These are phyloP conservation scores for Trypanosomatidae sp. DNA, from an alignment of 208 protist genomes.

Conservation along the genomic window DNA sequence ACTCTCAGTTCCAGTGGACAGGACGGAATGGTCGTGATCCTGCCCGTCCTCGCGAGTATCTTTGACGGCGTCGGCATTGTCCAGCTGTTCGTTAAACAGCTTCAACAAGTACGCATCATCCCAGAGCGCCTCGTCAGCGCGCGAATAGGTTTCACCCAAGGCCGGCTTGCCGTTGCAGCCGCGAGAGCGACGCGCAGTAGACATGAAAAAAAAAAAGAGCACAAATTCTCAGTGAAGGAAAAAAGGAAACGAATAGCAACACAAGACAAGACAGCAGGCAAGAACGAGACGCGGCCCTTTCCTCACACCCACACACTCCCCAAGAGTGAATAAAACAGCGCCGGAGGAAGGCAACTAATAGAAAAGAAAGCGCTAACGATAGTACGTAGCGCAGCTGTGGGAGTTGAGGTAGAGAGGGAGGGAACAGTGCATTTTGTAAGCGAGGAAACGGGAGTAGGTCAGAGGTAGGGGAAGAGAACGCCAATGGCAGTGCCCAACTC, in stretches of 20 bases:
- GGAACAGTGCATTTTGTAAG: not conserved
- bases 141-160: conserved; percentile 33
- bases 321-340: not conserved
- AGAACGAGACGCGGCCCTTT: not conserved
- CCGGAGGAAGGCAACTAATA: not conserved
- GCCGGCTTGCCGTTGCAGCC: conserved; percentile 10
- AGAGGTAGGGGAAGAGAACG: not conserved
- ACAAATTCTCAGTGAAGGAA: not conserved
- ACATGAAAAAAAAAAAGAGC: not conserved
- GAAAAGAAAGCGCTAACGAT: not conserved
- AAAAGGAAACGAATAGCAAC: not conserved
- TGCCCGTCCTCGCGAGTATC: not conserved
- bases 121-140: conserved; percentile 65
- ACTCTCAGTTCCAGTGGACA: not conserved
- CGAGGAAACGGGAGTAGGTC: not conserved
- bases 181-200: conserved; percentile 3
- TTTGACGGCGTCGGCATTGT: conserved; percentile 17
- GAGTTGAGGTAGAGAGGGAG: not conserved
- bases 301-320: not conserved
- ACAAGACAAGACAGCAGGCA: not conserved
- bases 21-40: not conserved
- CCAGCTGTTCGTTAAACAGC: conserved; percentile 79
- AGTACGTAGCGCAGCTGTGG: not conserved
- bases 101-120: conserved; percentile 80
- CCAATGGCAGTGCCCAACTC: not conserved